Evolutionary conservation across 1,139 yeast genomes (phyloP).

Genomic region (Geotrichum phurueaensis): DNA sequence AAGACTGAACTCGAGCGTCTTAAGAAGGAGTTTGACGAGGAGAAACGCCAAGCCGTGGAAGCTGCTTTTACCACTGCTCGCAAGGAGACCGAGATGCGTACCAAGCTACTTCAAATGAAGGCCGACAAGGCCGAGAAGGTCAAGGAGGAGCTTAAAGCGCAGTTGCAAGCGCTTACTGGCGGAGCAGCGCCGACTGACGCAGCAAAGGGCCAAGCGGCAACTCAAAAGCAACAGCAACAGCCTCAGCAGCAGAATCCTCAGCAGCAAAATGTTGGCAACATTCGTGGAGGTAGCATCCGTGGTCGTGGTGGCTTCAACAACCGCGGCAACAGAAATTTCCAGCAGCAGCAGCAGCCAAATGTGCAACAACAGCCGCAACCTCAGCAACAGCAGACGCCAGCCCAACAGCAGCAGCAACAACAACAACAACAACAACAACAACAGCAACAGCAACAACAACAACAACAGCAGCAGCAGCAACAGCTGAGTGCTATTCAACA

Average conservation of each 20-base stretch:
- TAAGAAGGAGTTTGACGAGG: conserved; percentile 19
- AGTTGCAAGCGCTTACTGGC: conserved; percentile 9
- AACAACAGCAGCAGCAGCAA: neutral
- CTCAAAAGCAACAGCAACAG: neutral
- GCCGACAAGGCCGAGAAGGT: conserved; percentile 34
- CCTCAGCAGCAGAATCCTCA: neutral
- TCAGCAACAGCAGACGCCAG: neutral
- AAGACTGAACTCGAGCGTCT: conserved; percentile 8
- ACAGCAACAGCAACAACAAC: neutral
- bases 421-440: neutral
- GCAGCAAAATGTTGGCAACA: neutral
- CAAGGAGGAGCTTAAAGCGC: conserved; percentile 28
- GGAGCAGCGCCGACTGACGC: neutral
- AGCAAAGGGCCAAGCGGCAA: neutral
- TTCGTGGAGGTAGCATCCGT: neutral
- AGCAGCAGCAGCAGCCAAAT: neutral
- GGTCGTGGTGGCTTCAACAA: neutral
- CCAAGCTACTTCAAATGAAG: conserved; percentile 32
- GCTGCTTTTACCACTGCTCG: conserved; percentile 24
- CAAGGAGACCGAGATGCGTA: conserved; percentile 34
- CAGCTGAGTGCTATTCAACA: conserved; percentile 9
- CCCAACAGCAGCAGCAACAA: conserved; percentile 15
- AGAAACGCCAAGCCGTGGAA: conserved; percentile 22
- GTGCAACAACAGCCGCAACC: neutral
- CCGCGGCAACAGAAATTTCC: neutral